Evolutionary conservation across 2,329 filamentous ascomycete species (phyloP), one percentile per base, ranked within the genome.

Genomic region (Neonectria coccinea): DNA sequence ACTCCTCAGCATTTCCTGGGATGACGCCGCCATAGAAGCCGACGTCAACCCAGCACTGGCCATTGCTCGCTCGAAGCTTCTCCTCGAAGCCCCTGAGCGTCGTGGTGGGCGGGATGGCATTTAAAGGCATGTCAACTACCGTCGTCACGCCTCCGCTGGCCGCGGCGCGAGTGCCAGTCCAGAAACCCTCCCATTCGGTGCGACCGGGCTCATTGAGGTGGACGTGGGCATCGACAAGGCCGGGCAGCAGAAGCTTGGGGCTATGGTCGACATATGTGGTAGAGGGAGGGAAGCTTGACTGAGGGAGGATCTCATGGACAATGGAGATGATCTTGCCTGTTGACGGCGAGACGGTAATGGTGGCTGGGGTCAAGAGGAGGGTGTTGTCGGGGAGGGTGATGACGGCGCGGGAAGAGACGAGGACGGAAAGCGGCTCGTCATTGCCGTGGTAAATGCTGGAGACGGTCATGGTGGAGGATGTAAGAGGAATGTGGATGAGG

Each of bases 161-260:
- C 4, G 96, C 96, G 36, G 96, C 96, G 73, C 92, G 88, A 25
- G 96, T 98, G 53, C 96, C 96, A 1, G 94, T 97, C 83, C 91
- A 92, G 84, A 99, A 99, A 11, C 96, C 96, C 77, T 99, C 96
- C 96, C 96, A 98, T 86, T 97, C 95, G 56, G 95, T 97, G 62
- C 96, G 88, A 45, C 96, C 96, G 0, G 96, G 96, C 81, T 99
- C 96, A 76, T 98, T 98, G 72, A 98, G 88, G 81, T 99, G 96
- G 41, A 99, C 96, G 78, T 99, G 96, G 39, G 96, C 95, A 78
- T 99, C 96, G 18, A 99, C 95, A 31, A 99, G 85, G 20, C 96
- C 96, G 0, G 96, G 96, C 36, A 98, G 85, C 42, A 99, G 84
- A 51, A 98, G 86, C 79, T 91, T 87, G 11, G 95, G 93, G 22